Evolutionary conservation across 1,139 yeast species (phyloP).

Genomic region (Casaregolazyma lundiana): DNA sequence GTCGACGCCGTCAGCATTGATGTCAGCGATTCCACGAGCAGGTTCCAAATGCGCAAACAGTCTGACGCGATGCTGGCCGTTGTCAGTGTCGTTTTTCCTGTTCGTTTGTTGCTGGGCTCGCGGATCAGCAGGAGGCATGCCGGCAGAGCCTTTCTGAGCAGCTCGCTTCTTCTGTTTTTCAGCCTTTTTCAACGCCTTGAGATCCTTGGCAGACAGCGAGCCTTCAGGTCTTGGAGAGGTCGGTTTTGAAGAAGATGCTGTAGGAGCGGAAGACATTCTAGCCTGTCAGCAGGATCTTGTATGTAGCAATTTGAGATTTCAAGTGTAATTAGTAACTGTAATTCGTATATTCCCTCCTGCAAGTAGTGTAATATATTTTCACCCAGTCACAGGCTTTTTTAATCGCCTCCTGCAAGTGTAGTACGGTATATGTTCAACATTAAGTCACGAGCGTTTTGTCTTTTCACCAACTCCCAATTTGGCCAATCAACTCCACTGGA

Average conservation of each 20-base stretch:
- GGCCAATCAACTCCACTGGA: not conserved
- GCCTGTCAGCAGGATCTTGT: constrained; percentile 2
- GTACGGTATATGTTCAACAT: no score
- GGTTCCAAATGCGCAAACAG: constrained; percentile 80
- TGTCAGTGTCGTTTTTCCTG: constrained; percentile 23
- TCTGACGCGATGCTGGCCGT: constrained; percentile 29
- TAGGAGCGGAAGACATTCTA: constrained; percentile 11
- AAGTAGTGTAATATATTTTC: no score
- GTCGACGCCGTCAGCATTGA: constrained; percentile 21
- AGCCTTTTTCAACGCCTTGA: constrained; percentile 80
- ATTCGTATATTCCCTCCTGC: no score
- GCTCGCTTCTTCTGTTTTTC: constrained; percentile 91
- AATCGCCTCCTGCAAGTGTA: no score
- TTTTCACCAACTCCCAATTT: not conserved
- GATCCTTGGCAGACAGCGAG: constrained; percentile 67
- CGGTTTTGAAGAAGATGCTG: constrained; percentile 4
- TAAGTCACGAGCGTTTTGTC: no score
- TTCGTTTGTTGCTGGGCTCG: constrained; percentile 17
- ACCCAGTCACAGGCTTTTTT: no score
- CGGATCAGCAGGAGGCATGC: constrained; percentile 25
- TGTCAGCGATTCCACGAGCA: constrained; percentile 25
- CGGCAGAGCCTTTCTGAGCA: constrained; percentile 52
- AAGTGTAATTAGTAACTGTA: no score
- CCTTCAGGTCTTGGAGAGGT: constrained; percentile 2
- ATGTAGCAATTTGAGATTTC: not conserved